These are phyloP conservation scores for Lactarius pseudohatsudake DNA, from an alignment of 768 basidiomycete genomes.

Conservation along the genomic window DNA sequence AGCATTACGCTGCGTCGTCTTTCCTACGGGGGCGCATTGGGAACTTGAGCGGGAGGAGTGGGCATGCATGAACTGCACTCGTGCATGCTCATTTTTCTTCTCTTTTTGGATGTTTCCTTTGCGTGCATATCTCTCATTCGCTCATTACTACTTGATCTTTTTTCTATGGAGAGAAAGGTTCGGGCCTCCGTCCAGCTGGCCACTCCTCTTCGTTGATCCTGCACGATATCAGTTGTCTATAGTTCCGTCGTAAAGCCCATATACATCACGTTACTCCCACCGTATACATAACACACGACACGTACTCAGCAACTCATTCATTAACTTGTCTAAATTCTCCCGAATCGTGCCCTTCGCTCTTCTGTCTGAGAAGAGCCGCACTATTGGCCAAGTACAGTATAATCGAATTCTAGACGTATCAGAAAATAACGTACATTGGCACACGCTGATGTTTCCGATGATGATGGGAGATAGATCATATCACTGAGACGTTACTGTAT, in stretches of 20 bases:
- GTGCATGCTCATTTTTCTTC: neutral
- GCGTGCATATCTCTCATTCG: neutral
- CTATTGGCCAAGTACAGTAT: too few species aligned
- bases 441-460: too few species aligned
- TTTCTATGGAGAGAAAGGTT: neutral
- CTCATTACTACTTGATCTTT: neutral
- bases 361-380: too few species aligned
- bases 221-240: neutral
- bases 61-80: conserved; percentile 5
- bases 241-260: neutral
- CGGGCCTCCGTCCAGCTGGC: neutral
- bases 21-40: conserved; percentile 36
- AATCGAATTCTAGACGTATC: too few species aligned
- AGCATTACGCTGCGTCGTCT: conserved; percentile 31
- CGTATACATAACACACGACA: too few species aligned
- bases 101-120: neutral
- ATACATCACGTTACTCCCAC: too few species aligned
- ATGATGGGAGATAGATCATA: too few species aligned
- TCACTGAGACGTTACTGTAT: too few species aligned
- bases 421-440: too few species aligned
- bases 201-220: neutral
- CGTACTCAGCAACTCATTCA: too few species aligned
- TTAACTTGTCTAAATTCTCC: too few species aligned
- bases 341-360: too few species aligned
- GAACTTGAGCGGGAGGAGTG: conserved; percentile 10